phyloP scores from a whole-genome alignment of 805 yeast genomes.

The Trichomonascus vanleenenianus region DNA sequence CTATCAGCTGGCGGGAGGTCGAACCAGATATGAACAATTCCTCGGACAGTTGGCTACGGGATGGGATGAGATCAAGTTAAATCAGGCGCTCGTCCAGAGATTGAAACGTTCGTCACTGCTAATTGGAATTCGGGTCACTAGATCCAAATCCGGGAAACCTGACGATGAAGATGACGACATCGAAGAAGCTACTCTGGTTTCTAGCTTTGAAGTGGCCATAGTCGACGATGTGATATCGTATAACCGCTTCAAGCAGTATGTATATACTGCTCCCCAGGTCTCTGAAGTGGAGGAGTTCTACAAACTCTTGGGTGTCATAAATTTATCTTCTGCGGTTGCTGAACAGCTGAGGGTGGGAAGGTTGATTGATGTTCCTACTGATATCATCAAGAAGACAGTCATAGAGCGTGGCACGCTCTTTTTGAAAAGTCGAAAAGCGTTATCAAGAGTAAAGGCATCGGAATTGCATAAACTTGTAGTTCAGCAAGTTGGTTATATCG shows the following conservation, averaged over 20 bases:
- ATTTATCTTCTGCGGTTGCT: conserved; percentile 22
- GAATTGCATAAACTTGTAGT: conserved; percentile 17
- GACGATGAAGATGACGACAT: conserved; percentile 14
- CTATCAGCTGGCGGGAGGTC: conserved; percentile 19
- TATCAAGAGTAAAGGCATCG: conserved; percentile 5
- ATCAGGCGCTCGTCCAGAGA: conserved; percentile 14
- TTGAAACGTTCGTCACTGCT: conserved; percentile 26
- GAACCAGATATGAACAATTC: conserved; percentile 19
- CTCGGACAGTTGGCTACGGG: conserved; percentile 16
- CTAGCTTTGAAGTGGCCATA: conserved; percentile 25
- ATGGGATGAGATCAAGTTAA: conserved; percentile 16
- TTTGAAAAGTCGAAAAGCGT: conserved; percentile 22
- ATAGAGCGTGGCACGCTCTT: conserved; percentile 28
- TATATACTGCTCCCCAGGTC: conserved; percentile 31
- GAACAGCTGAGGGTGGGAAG: conserved; percentile 24
- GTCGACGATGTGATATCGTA: conserved; percentile 31
- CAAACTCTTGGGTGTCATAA: conserved; percentile 23
- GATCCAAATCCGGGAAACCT: conserved; percentile 7
- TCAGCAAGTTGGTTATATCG: conserved; percentile 24
- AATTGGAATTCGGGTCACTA: conserved; percentile 19
- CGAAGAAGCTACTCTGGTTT: conserved; percentile 18
- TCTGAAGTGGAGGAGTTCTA: conserved; percentile 26
- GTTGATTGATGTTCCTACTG: conserved; percentile 5
- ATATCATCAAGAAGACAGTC: conserved; percentile 18
- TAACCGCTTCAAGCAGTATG: conserved; percentile 27